These are phyloP conservation scores for Rugonectria rugulosa DNA, from an alignment of 2,329 filamentous ascomycete genomes.

Conservation along the genomic window DNA sequence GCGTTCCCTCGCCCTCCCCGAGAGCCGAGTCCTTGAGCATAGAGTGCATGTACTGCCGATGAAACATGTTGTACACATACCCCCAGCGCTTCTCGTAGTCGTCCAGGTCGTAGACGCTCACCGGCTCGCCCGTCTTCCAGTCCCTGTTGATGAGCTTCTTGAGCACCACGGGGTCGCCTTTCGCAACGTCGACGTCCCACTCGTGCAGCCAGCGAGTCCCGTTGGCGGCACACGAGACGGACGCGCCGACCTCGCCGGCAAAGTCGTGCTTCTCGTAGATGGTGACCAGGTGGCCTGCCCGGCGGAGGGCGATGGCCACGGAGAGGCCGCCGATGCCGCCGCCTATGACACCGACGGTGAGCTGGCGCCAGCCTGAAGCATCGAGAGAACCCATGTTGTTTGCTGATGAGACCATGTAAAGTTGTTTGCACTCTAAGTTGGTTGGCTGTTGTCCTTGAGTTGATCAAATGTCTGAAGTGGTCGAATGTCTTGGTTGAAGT, in stretches of 20 bases:
- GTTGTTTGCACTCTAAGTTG: neutral
- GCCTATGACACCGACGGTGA: slow-evolving; percentile 54
- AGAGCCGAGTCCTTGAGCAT: slow-evolving; percentile 70
- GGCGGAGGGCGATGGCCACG: slow-evolving; percentile 55
- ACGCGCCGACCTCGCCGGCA: slow-evolving; percentile 72
- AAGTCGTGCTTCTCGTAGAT: slow-evolving; percentile 74
- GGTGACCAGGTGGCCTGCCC: slow-evolving; percentile 58
- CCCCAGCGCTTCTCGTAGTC: slow-evolving; percentile 74
- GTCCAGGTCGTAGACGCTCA: slow-evolving; percentile 68
- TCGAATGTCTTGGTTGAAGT: neutral
- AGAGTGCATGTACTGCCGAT: slow-evolving; percentile 72
- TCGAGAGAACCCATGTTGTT: slow-evolving; percentile 37
- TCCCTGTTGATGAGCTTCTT: slow-evolving; percentile 73
- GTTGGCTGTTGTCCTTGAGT: neutral
- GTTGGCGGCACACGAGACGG: slow-evolving; percentile 73
- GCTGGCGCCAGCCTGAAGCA: slow-evolving; percentile 50
- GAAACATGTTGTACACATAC: slow-evolving; percentile 73
- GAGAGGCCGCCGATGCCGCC: slow-evolving; percentile 59
- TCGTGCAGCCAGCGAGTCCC: slow-evolving; percentile 74
- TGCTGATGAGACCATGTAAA: slow-evolving; percentile 3
- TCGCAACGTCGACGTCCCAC: slow-evolving; percentile 70
- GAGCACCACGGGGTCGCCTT: slow-evolving; percentile 71
- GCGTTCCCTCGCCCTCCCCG: slow-evolving; percentile 60
- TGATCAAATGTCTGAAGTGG: neutral
- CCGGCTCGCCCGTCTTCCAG: slow-evolving; percentile 72